Percentiles rank a stretch among this genome's conserved stretches.
Conservation (phyloP, 2,329 filamentous ascomycete genomes). For the Talaromyces marneffei region DNA sequence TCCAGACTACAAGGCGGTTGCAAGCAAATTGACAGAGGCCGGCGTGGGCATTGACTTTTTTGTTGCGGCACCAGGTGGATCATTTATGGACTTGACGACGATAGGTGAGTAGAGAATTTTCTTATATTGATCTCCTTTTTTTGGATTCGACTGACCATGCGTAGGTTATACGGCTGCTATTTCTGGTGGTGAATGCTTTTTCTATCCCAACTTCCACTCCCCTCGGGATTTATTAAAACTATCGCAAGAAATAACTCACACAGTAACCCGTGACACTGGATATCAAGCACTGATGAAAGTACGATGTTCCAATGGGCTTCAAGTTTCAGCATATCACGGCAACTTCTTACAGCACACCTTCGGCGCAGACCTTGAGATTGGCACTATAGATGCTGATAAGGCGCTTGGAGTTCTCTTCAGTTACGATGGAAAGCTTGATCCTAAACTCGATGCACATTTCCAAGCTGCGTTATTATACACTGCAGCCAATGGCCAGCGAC, state of each 20-base stretch:
- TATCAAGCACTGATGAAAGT: constrained; percentile 98
- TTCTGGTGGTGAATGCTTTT: constrained; percentile 93
- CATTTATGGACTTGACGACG: constrained; percentile 88
- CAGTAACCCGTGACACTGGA: constrained; percentile 82
- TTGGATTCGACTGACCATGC: not conserved
- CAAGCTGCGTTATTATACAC: constrained; percentile 94
- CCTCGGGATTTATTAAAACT: constrained; percentile 80
- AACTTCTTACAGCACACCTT: constrained; percentile 96
- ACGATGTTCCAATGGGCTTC: constrained; percentile 90
- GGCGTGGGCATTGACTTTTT: constrained; percentile 94
- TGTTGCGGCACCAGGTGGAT: constrained; percentile 80
- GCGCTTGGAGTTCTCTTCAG: constrained; percentile 85
- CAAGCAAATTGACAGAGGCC: constrained; percentile 78
- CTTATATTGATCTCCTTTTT: not conserved
- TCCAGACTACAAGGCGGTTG: constrained; percentile 76
- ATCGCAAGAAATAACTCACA: constrained; percentile 76
- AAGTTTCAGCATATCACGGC: constrained; percentile 89
- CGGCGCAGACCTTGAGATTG: constrained; percentile 89
- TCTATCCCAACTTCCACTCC: constrained; percentile 92
- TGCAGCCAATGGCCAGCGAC: constrained; percentile 77
- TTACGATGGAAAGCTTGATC: constrained; percentile 95
- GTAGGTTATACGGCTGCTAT: constrained; percentile 74
- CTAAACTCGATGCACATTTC: constrained; percentile 95
- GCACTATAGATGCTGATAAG: constrained; percentile 87
- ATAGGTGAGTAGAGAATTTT: constrained; percentile 54